Percentiles rank a stretch among this genome's conserved stretches.
These are phyloP conservation scores for Phalaenopsis hybrid DNA, from an alignment of 116 monocot genomes.

Conservation along the genomic window DNA sequence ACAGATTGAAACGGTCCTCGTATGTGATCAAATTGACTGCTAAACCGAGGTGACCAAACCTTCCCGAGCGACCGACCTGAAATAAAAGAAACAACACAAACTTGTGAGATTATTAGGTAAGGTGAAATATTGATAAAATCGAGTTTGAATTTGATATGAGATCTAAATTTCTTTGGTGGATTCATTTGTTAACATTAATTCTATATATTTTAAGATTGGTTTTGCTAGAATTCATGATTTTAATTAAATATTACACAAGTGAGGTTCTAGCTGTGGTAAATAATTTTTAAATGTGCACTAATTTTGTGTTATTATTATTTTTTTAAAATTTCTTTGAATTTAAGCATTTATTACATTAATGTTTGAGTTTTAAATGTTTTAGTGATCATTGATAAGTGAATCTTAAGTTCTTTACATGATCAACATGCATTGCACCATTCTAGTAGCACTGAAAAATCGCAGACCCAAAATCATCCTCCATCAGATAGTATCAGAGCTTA, in stretches of 20 bases:
- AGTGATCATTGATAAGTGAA: neutral
- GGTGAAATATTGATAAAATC: too few species aligned
- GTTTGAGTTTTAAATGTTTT: neutral
- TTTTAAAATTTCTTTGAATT: neutral
- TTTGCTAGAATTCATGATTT: neutral
- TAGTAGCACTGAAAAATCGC: neutral
- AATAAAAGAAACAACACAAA: neutral
- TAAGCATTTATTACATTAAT: neutral
- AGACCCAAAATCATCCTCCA: neutral
- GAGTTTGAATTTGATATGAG: too few species aligned
- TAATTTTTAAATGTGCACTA: neutral
- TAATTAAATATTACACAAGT: neutral
- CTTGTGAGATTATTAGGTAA: too few species aligned
- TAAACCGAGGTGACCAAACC: conserved; percentile 92
- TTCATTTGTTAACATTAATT: too few species aligned
- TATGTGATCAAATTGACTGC: conserved; percentile 90
- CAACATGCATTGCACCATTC: neutral
- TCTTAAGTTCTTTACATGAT: neutral
- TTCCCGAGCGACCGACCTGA: conserved; percentile 91
- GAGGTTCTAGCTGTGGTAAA: neutral
- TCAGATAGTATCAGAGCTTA: neutral
- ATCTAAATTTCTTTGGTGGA: too few species aligned
- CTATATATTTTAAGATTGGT: too few species aligned
- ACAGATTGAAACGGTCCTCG: conserved; percentile 95
- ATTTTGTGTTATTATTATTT: neutral